phyloP scores from a whole-genome alignment of 805 yeast genomes.

The Clavispora phyllophila region DNA sequence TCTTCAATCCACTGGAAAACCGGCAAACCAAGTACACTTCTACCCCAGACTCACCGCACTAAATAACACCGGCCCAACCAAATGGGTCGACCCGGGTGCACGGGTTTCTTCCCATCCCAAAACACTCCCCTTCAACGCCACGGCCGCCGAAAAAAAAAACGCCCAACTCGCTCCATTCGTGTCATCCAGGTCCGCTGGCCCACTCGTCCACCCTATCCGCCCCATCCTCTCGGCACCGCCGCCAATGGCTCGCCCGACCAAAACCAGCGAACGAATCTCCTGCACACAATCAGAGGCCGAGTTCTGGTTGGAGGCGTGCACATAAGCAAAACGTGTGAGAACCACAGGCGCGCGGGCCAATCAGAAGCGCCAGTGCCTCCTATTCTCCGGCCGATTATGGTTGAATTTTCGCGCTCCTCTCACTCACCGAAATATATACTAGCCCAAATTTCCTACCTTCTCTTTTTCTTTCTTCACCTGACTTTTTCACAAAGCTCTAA shows the following conservation, averaged over 20 bases:
- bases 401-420: slow-evolving; percentile 15
- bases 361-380: slow-evolving; percentile 10
- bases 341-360: slow-evolving; percentile 9
- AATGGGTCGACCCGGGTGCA: background rate
- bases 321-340: slow-evolving; percentile 1
- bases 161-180: too few species aligned
- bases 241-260: background rate
- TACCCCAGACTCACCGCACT: background rate
- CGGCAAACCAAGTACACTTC: background rate
- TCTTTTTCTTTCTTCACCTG: slow-evolving; percentile 14
- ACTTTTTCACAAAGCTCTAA: slow-evolving; percentile 9
- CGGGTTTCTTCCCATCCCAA: background rate
- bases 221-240: background rate
- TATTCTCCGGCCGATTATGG: slow-evolving; percentile 17
- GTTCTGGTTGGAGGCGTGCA: slow-evolving; percentile 10
- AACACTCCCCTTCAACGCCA: too few species aligned
- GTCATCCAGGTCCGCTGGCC: background rate
- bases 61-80: background rate
- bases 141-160: background rate
- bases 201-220: background rate
- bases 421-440: slow-evolving; percentile 15
- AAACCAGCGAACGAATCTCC: background rate
- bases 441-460: slow-evolving; percentile 9
- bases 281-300: slow-evolving; percentile 1
- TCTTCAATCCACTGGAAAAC: background rate